A percentile compares a stretch with the other conserved stretches of the same genome.
phyloP scores from a whole-genome alignment of 306 rosid species.

The Carpinus viminea region DNA sequence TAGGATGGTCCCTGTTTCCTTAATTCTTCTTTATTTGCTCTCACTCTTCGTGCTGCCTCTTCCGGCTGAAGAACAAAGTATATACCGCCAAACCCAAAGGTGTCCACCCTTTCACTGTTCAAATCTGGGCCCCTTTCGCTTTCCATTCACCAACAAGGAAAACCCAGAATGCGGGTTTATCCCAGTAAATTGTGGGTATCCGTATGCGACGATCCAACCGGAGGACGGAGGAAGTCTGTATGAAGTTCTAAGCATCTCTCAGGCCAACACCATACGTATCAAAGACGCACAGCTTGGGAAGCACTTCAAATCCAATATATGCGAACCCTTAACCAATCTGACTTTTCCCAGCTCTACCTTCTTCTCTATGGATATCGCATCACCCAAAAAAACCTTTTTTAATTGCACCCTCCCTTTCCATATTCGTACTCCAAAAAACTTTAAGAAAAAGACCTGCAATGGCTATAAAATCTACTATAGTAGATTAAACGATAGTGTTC shows the following conservation, averaged over 20 bases:
- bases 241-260: neutral
- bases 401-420: constrained; percentile 22
- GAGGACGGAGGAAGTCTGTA: neutral
- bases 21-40: too few relatives aligned
- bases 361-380: constrained; percentile 8
- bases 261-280: neutral
- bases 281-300: neutral
- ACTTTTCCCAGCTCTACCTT: constrained; percentile 2
- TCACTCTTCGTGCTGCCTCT: neutral
- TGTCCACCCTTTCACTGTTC: too few relatives aligned
- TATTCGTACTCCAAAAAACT: too few relatives aligned
- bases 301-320: neutral
- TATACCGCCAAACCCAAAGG: neutral
- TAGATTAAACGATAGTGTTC: too few relatives aligned
- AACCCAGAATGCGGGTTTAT: neutral
- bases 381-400: neutral
- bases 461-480: too few relatives aligned
- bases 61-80: constrained; percentile 7
- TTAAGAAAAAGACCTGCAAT: too few relatives aligned
- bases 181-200: neutral
- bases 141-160: neutral
- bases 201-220: neutral
- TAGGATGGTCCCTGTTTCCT: constrained; percentile 1
- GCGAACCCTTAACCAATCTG: neutral
- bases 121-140: neutral